Conservation (phyloP, 768 basidiomycete genomes). For the Pulveroboletus sp. region DNA sequence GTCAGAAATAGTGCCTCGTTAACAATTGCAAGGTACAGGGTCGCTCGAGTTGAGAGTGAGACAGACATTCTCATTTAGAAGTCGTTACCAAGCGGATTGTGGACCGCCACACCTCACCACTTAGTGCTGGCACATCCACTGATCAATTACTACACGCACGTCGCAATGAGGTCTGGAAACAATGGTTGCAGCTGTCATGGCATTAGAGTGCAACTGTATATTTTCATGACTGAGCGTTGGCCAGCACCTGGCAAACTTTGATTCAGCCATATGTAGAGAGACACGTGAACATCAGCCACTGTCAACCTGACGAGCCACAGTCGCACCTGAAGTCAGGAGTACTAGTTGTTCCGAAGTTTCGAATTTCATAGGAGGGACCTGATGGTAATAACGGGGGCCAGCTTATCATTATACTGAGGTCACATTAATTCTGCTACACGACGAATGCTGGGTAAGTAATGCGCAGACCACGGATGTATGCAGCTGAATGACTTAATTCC, state of each 20-base stretch:
- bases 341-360: slow-evolving; percentile 34
- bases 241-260: slow-evolving; percentile 28
- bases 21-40: slow-evolving; percentile 15
- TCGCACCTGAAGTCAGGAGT: slow-evolving; percentile 29
- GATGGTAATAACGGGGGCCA: slow-evolving; percentile 18
- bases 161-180: slow-evolving; percentile 19
- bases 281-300: slow-evolving; percentile 21
- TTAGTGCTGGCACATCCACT: slow-evolving; percentile 20
- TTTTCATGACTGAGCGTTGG: slow-evolving; percentile 37
- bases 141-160: slow-evolving; percentile 19
- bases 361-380: slow-evolving; percentile 39
- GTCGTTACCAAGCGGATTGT: slow-evolving; percentile 12
- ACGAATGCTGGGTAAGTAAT: slow-evolving; percentile 1
- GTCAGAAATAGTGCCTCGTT: slow-evolving; percentile 12
- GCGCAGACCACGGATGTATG: slow-evolving; percentile 9
- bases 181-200: slow-evolving; percentile 17
- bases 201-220: slow-evolving; percentile 25
- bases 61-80: slow-evolving; percentile 12
- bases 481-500: slow-evolving; percentile 28
- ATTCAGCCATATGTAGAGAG: slow-evolving; percentile 34
- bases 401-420: slow-evolving; percentile 8
- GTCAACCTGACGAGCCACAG: slow-evolving; percentile 17
- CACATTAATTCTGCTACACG: slow-evolving; percentile 26
- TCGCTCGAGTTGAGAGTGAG: slow-evolving; percentile 3
- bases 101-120: slow-evolving; percentile 19